Conservation (phyloP, 2,329 filamentous ascomycete species). For the Blastomyces percursus region DNA sequence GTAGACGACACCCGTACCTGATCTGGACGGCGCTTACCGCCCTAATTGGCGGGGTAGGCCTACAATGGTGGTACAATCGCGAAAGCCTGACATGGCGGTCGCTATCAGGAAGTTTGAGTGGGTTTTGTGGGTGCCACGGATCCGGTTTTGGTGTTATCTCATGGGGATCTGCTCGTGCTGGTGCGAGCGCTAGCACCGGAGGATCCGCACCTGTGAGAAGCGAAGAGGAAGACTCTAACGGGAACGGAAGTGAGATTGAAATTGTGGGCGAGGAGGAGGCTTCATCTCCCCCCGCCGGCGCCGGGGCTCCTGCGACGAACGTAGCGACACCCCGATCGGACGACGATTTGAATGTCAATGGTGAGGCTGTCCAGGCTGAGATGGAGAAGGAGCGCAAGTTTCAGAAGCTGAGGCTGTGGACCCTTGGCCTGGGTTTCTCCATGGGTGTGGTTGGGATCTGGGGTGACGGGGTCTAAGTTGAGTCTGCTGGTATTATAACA, state of each 20-base stretch:
- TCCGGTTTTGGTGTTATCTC: slow-evolving; percentile 5
- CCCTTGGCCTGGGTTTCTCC: slow-evolving; percentile 34
- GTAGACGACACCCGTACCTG: slow-evolving; percentile 75
- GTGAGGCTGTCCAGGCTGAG: slow-evolving; percentile 35
- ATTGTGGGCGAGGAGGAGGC: slow-evolving; percentile 13
- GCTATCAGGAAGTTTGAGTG: background rate
- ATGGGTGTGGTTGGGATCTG: slow-evolving; percentile 41
- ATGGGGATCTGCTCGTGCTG: background rate
- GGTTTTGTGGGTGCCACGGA: background rate
- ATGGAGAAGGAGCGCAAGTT: slow-evolving; percentile 34
- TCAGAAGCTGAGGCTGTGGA: slow-evolving; percentile 28
- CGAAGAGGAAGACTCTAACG: slow-evolving; percentile 14
- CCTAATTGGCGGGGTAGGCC: slow-evolving; percentile 36
- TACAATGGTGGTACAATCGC: slow-evolving; percentile 65
- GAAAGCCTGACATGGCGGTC: slow-evolving; percentile 38
- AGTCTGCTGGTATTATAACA: background rate
- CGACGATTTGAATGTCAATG: slow-evolving; percentile 31
- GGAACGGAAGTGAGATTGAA: slow-evolving; percentile 14
- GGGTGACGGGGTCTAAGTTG: slow-evolving; percentile 32
- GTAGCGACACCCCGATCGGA: slow-evolving; percentile 1
- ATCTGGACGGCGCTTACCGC: slow-evolving; percentile 67
- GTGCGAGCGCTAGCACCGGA: background rate
- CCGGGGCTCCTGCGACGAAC: background rate
- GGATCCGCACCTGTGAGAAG: background rate
- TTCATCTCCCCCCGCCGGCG: slow-evolving; percentile 4